phyloP scores from a whole-genome alignment of 768 basidiomycete genomes.

The Calocybe indica region DNA sequence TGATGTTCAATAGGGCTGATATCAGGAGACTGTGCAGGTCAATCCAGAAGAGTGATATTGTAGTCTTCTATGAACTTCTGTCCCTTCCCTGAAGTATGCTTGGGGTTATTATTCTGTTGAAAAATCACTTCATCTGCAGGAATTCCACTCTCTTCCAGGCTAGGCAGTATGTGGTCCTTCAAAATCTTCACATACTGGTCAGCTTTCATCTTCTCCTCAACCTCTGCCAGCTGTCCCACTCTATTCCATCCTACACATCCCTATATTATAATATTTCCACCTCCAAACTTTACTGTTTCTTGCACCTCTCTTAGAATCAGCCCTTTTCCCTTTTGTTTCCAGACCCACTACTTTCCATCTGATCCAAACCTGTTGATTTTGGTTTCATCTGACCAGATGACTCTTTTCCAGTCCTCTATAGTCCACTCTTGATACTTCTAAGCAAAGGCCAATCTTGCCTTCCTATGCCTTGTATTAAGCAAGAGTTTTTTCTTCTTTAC shows the following conservation, averaged over 20 bases:
- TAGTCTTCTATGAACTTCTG: not conserved
- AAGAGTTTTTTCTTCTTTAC: conserved; percentile 8
- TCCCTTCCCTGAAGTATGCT: too few relatives aligned
- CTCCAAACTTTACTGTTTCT: not conserved
- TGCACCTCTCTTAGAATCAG: not conserved
- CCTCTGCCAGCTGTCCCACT: conserved; percentile 7
- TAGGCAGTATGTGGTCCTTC: not conserved
- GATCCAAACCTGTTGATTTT: too few relatives aligned
- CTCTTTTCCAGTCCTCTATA: conserved; percentile 19
- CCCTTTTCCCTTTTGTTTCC: not conserved
- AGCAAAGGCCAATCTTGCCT: conserved; percentile 8
- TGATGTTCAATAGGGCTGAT: not conserved
- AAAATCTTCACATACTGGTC: conserved; percentile 8
- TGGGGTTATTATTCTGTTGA: not conserved
- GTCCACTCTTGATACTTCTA: conserved; percentile 13
- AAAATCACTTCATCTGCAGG: not conserved
- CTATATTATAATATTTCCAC: conserved; percentile 8
- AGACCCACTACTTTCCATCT: not conserved
- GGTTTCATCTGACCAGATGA: conserved; percentile 23
- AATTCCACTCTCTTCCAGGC: too few relatives aligned
- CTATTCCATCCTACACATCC: conserved; percentile 15
- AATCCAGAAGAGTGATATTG: too few relatives aligned
- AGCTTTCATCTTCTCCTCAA: conserved; percentile 12
- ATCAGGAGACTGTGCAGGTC: conserved; percentile 1
- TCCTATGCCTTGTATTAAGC: conserved; percentile 5